Evolutionary conservation across 2,329 filamentous ascomycete genomes (phyloP).

Genomic region (Stachybotrys chlorohalonatus): DNA sequence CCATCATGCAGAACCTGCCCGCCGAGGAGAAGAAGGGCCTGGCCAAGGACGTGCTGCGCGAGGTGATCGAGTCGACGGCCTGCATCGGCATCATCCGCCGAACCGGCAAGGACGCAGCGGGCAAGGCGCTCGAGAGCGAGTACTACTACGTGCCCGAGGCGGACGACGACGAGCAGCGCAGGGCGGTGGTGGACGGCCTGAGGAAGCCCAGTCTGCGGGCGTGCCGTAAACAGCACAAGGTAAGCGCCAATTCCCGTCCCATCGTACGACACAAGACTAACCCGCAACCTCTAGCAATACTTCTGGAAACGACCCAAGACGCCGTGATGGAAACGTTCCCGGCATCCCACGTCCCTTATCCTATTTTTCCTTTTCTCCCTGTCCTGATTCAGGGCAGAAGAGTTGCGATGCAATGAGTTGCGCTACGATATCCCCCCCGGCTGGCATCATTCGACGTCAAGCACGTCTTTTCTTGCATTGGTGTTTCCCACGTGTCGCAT

Average conservation of each 20-base stretch:
- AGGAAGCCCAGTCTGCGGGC: conserved; percentile 81
- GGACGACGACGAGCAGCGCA: conserved; percentile 68
- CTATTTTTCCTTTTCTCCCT: background rate
- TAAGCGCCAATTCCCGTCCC: conserved; percentile 36
- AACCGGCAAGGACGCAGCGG: conserved; percentile 91
- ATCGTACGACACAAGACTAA: conserved; percentile 8
- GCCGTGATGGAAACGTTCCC: conserved; percentile 27
- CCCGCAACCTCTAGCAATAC: conserved; percentile 45
- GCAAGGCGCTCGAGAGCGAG: conserved; percentile 87
- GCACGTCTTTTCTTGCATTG: background rate
- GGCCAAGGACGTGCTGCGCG: conserved; percentile 54
- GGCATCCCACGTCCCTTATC: too few species aligned
- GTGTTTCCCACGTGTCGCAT: background rate
- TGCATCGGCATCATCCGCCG: conserved; percentile 85
- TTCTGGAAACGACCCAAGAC: conserved; percentile 59
- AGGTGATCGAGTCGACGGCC: conserved; percentile 61
- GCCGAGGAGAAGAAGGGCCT: conserved; percentile 50
- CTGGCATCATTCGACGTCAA: background rate
- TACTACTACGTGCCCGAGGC: conserved; percentile 92
- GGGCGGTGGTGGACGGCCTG: conserved; percentile 77
- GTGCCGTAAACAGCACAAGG: conserved; percentile 96
- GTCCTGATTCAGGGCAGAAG: background rate
- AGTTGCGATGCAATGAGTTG: background rate
- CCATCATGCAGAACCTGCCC: conserved; percentile 81
- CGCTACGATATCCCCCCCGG: background rate